Base-by-base conservation (phyloP, 225 moss, liverwort and hornwort species). In the Sphagnum tenellum region DNA sequence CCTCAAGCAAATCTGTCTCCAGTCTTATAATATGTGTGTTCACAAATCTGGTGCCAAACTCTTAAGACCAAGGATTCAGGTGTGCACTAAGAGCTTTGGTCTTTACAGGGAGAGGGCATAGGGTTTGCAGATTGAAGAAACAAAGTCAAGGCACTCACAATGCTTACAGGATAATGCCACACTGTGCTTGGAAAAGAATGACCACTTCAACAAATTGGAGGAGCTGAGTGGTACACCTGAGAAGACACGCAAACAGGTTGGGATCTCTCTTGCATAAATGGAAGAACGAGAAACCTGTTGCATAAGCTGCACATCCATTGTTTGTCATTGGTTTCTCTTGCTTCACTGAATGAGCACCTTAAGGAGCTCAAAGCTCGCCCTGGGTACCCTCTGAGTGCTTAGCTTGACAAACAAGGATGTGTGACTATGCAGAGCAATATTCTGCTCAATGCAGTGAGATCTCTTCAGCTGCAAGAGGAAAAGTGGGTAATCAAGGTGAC, bases 161-260 rank as follows among this genome's bases (percentile, higher is more conserved):
- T 2, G 77, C 5, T 4, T 67, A 59, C 79, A 83, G 55, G 81
- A 76, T 46, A 75, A 76, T 48, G 48, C 55, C 56, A 29, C 14
- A 12, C 59, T 83, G 54, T 65, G 79, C 9, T 65, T 57, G 0
- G 78, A 70, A 55, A 82, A 66, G 65, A 66, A 66, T 59, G 88
- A 76, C 10, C 61, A 70, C 11, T 9, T 68, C 64, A 45, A n/a
- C 8, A 66, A 76, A 52, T 63, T 92, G 51, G 77, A 78, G 4
- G 66, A 65, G 12, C 74, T 92, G 29, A 85, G 81, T 55, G 79
- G 70, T 66, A 64, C 64, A 64, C 86, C 89, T 11, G 85, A 89
- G 29, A 92, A 70, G 64, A 78, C 84, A 55, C 71, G 72, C 3
- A 92, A 88, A 74, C 89, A 96, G 83, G 92, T 89, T 5, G 8